These are phyloP conservation scores for Melocanna baccifera DNA, from an alignment of 176 grass and related monocot species.

Conservation along the genomic window DNA sequence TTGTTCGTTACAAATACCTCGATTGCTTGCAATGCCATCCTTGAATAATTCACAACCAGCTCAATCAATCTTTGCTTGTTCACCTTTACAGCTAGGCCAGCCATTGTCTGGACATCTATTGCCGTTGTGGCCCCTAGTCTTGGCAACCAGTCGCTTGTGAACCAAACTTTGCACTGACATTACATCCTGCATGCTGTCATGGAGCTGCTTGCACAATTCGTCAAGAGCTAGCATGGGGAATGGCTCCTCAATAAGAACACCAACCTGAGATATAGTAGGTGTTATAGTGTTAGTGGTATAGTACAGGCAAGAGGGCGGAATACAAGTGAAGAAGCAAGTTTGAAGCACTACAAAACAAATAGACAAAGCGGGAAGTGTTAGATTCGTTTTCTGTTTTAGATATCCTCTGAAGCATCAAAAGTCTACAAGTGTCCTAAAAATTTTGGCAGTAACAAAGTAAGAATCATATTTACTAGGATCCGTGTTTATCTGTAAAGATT, in stretches of 20 bases:
- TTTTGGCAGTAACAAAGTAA: not conserved
- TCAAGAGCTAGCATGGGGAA: slow-evolving; percentile 83
- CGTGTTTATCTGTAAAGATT: not conserved
- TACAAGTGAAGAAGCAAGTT: not conserved
- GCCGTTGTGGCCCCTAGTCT: slow-evolving; percentile 13
- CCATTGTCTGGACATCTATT: slow-evolving; percentile 39
- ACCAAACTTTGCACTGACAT: slow-evolving; percentile 60
- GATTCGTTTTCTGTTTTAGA: not conserved
- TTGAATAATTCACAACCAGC: slow-evolving; percentile 1
- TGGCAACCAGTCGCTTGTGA: slow-evolving; percentile 41
- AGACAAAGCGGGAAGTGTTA: not conserved
- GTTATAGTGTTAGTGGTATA: not conserved
- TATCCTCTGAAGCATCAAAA: not conserved
- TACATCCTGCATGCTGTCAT: slow-evolving; percentile 56
- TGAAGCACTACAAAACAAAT: not conserved
- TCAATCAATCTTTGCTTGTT: slow-evolving; percentile 46
- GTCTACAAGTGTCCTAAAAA: not conserved
- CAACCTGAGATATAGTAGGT: slow-evolving; percentile 52
- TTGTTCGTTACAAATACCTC: not conserved
- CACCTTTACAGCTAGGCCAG: slow-evolving; percentile 41
- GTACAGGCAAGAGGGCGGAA: not conserved
- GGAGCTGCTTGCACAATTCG: slow-evolving; percentile 65
- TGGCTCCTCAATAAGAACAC: slow-evolving; percentile 95
- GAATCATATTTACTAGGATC: not conserved
- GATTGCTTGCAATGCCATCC: not conserved